Base-by-base conservation (phyloP, 1,139 yeast species). In the Debaryomyces subglobosus region DNA sequence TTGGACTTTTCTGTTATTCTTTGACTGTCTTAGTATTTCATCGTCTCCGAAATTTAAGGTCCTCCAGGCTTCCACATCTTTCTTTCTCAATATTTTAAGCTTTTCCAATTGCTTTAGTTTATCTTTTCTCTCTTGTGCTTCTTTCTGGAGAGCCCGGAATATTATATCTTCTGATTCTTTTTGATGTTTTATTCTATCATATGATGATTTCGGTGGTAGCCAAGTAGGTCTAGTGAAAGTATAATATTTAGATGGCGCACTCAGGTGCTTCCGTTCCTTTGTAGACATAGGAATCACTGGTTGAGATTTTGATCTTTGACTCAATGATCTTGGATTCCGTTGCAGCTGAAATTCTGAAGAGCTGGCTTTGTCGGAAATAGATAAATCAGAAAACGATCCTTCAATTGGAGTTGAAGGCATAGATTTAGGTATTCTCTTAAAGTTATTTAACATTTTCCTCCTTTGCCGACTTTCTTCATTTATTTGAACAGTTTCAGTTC, bases 131-230 rank as follows among this genome's bases (percentile, higher is more conserved):
- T 64, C 59, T 57, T 69, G 56, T 54, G 73, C 55, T 55, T 79
- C 84, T 27, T 62, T 58, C 25, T 65, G 59, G 3, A 80, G 59
- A 2, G 86, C 84, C n/a, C 68, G 65, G 45, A 72, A 69, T 46
- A 85, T 65, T 46, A 86, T 60, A 37, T 65, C 60, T 49, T 82
- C 80, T 44, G 80, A 83, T 60, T 84, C 85, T 40, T 66, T 67
- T 48, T 81, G 72, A 60, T 86, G 94, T 51, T 76, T 78, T 39
- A 63, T 52, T 39, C 79, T 79, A 57, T 86, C 92, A 21, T 68
- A 65, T 10, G 67, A 61, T 20, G 79, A 66, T 62, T 86, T 86
- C 27, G 91, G 90, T 1, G 94, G 92, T 37, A 86, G 65, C 72
- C 84, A 81, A 0, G 78, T 67, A 13, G 89, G 92, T 44, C 94